phyloP scores from a whole-genome alignment of 108 stramenopile genomes.

The Cyclotella sp. region DNA sequence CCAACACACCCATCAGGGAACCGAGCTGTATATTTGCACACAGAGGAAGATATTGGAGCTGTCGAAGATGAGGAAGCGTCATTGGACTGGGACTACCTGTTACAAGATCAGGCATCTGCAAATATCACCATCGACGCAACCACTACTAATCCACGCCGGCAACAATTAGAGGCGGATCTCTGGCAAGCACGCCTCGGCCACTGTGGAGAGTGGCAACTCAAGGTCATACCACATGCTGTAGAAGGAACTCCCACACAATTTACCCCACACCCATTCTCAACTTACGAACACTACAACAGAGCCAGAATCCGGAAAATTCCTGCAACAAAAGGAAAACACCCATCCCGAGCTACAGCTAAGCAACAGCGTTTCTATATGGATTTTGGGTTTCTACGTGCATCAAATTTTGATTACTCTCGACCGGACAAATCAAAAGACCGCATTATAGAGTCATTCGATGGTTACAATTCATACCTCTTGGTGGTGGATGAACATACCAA shows the following conservation, averaged over 20 bases:
- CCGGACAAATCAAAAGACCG: background rate
- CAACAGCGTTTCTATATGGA: no score
- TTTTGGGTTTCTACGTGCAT: background rate
- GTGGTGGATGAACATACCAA: background rate
- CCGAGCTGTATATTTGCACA: no score
- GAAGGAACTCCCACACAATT: background rate
- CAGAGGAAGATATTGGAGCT: no score
- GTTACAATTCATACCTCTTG: slow-evolving; percentile 1
- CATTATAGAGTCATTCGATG: background rate
- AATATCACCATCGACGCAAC: background rate
- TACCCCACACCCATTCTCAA: background rate
- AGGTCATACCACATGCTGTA: background rate
- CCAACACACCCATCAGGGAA: no score
- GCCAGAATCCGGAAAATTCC: background rate
- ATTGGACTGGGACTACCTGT: no score
- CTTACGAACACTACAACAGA: background rate
- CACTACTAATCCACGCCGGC: background rate
- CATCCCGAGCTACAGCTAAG: background rate
- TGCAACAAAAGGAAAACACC: background rate
- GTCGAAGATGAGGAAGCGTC: no score
- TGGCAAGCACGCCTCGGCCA: background rate
- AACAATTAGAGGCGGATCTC: background rate
- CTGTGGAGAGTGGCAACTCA: slow-evolving; percentile 5
- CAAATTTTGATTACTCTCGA: background rate
- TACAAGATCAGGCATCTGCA: background rate